Base-by-base conservation (phyloP, 2,329 filamentous ascomycete species). In the Aspergillus tubingensis region DNA sequence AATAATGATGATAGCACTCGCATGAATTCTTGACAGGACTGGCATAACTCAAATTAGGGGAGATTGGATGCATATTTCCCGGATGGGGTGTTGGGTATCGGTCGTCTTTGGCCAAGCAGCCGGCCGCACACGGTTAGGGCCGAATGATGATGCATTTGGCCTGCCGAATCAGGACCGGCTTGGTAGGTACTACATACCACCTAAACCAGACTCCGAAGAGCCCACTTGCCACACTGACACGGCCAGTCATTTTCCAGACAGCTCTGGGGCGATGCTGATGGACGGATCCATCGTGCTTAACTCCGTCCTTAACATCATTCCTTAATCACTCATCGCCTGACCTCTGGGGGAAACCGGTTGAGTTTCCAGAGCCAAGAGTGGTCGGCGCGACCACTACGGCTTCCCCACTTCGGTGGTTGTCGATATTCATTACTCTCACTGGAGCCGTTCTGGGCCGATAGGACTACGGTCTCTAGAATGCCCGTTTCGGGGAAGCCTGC, bases 401-500 rank as follows among this genome's bases (percentile, higher is more conserved):
- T 49, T 52, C 60, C 55, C 62, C 60, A 62, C 62, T 56, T 57
- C 50, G 57, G 49, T 36, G 39, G 47, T 44, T 25, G 43, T 27
- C 23, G 54, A 30, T 48, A 51, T 57, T 62, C 58, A 59, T 44
- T 25, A 57, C 54, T 54, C 56, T 59, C 60, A 53, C 62, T 44
- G 48, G 54, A 60, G 54, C 65, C 65, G 68, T 50, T 67, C 67
- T 70, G 60, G 65, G 64, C 49, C 65, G 59, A 65, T 49, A 21
- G 8, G 43, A 43, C 25, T 27, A 27, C 13, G 19, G 25, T 44
- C 38, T 58, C 56, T 53, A 59, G 65, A 67, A 67, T 68, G 69
- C 56, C 72, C 70, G 71, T 58, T 67, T 73, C 66, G 67, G 66
- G 65, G 62, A 57, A 61, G 39, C 13, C 60, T 56, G 60, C 32